phyloP scores from a whole-genome alignment of 148 eudicot species.

The Camellia granthamiana region DNA sequence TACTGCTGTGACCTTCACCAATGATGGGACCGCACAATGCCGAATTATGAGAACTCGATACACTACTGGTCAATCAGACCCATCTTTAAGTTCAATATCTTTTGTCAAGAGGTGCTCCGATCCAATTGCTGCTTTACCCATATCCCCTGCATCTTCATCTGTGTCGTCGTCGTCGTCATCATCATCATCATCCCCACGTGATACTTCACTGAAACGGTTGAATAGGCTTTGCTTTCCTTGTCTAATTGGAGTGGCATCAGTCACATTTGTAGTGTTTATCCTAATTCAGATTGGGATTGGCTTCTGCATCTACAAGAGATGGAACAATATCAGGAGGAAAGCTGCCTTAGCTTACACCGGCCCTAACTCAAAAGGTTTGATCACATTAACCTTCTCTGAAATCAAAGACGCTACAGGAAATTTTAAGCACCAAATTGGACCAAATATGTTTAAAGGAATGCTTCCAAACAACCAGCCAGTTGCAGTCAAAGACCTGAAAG shows the following conservation, averaged over 20 bases:
- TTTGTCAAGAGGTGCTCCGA: slow-evolving; percentile 58
- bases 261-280: slow-evolving; percentile 32
- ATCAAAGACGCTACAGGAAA: slow-evolving; percentile 47
- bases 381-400: slow-evolving; percentile 44
- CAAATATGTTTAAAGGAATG: slow-evolving; percentile 39
- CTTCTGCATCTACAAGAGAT: slow-evolving; percentile 38
- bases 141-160: slow-evolving; percentile 16
- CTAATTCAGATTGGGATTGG: slow-evolving; percentile 43
- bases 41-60: slow-evolving; percentile 41
- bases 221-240: slow-evolving; percentile 33
- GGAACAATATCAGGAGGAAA: slow-evolving; percentile 26
- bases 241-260: slow-evolving; percentile 42
- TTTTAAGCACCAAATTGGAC: slow-evolving; percentile 49
- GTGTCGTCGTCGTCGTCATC: neutral
- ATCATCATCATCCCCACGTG: slow-evolving; percentile 11
- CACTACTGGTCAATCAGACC: slow-evolving; percentile 43
- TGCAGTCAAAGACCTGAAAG: slow-evolving; percentile 34
- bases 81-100: slow-evolving; percentile 44
- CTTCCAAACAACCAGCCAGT: slow-evolving; percentile 34
- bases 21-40: slow-evolving; percentile 52
- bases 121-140: slow-evolving; percentile 49
- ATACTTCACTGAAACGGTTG: slow-evolving; percentile 12
- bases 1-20: slow-evolving; percentile 53
- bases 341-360: slow-evolving; percentile 29
- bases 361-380: slow-evolving; percentile 32